Evolutionary conservation across 331 rosid genomes (phyloP).

Genomic region (Pyrus hybrid): DNA sequence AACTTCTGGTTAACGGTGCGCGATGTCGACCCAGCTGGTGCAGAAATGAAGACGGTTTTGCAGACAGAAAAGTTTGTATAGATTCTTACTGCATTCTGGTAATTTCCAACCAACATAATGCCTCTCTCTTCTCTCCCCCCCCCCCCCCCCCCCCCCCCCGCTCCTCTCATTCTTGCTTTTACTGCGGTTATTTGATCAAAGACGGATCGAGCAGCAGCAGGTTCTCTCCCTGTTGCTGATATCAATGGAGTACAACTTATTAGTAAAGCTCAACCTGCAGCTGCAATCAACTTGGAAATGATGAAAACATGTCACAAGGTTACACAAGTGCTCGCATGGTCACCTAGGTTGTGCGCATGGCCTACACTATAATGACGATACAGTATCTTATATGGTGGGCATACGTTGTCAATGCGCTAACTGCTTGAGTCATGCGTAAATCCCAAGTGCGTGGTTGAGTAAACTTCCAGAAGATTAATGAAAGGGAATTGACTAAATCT

Average conservation of each 20-base stretch:
- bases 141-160: too few relatives aligned
- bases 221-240: not conserved
- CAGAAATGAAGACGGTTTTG: not conserved
- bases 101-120: not conserved
- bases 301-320: not conserved
- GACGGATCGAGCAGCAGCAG: not conserved
- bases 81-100: not conserved
- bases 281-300: not conserved
- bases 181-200: not conserved
- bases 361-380: too few relatives aligned
- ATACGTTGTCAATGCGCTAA: too few relatives aligned
- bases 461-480: too few relatives aligned
- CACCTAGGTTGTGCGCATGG: not conserved
- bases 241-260: not conserved
- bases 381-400: too few relatives aligned
- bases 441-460: too few relatives aligned
- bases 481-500: too few relatives aligned
- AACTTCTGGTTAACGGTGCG: too few relatives aligned
- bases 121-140: not conserved
- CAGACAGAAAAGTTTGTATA: not conserved
- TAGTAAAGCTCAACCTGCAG: not conserved
- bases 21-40: too few relatives aligned
- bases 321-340: not conserved
- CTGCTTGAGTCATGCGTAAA: too few relatives aligned
- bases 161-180: not conserved